Conservation (phyloP, 768 basidiomycete genomes). For the Cubamyces lactineus region DNA sequence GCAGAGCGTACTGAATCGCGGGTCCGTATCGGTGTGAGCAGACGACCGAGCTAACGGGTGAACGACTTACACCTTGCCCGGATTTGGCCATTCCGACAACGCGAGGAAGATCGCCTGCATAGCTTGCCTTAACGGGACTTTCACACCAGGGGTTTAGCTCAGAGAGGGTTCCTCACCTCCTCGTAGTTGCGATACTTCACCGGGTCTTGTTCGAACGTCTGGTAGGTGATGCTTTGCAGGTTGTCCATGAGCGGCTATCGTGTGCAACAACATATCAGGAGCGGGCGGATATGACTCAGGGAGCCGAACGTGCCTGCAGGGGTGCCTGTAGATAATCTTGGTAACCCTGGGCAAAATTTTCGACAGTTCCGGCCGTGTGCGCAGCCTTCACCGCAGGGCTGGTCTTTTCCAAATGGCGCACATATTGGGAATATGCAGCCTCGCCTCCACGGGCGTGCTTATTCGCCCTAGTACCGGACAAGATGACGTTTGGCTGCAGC, state of each 20-base stretch:
- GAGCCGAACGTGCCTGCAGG: slow-evolving; percentile 63
- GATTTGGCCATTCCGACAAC: slow-evolving; percentile 65
- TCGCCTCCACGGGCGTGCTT: slow-evolving; percentile 84
- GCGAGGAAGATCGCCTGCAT: slow-evolving; percentile 78
- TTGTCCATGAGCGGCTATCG: slow-evolving; percentile 94
- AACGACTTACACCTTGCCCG: slow-evolving; percentile 61
- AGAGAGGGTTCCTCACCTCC: slow-evolving; percentile 55
- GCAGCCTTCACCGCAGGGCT: slow-evolving; percentile 68
- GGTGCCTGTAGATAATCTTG: slow-evolving; percentile 96
- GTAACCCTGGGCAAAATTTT: slow-evolving; percentile 90
- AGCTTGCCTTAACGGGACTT: background rate
- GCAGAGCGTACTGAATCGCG: slow-evolving; percentile 67
- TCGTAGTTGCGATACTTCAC: slow-evolving; percentile 97
- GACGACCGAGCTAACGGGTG: background rate
- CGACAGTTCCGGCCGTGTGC: slow-evolving; percentile 72
- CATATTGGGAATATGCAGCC: slow-evolving; percentile 87
- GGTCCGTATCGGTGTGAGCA: background rate
- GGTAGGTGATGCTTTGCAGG: slow-evolving; percentile 92
- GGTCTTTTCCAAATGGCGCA: slow-evolving; percentile 80
- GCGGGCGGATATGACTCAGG: background rate
- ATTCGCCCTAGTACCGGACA: slow-evolving; percentile 66
- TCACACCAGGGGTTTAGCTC: background rate
- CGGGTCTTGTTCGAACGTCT: slow-evolving; percentile 97
- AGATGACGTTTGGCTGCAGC: slow-evolving; percentile 85
- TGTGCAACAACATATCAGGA: background rate